These are phyloP conservation scores for Hericium coralloides DNA, from an alignment of 768 basidiomycete species.

Conservation along the genomic window DNA sequence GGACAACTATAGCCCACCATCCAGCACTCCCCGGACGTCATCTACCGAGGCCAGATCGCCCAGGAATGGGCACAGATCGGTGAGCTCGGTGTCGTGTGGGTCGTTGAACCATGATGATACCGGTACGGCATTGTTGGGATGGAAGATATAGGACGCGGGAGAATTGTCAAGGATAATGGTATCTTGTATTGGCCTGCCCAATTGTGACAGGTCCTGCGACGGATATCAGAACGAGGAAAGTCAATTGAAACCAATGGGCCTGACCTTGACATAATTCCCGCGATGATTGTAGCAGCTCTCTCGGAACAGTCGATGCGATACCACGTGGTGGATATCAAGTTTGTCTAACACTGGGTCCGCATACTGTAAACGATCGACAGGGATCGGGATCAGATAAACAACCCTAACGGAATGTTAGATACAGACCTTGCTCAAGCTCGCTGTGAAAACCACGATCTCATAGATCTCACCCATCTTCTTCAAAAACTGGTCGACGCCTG, in stretches of 20 bases:
- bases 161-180: slow-evolving; percentile 99
- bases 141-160: slow-evolving; percentile 98
- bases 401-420: background rate
- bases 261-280: slow-evolving; percentile 97
- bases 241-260: background rate
- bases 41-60: slow-evolving; percentile 76
- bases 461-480: slow-evolving; percentile 98
- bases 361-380: slow-evolving; percentile 48
- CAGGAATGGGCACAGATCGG: slow-evolving; percentile 91
- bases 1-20: slow-evolving; percentile 58
- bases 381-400: background rate
- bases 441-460: slow-evolving; percentile 97
- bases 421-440: slow-evolving; percentile 90
- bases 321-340: slow-evolving; percentile 86
- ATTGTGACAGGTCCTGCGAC: slow-evolving; percentile 90
- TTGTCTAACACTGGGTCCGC: slow-evolving; percentile 98
- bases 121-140: slow-evolving; percentile 97
- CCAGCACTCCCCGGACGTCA: slow-evolving; percentile 88
- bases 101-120: slow-evolving; percentile 99
- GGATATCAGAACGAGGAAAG: background rate
- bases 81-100: slow-evolving; percentile 96
- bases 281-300: slow-evolving; percentile 99
- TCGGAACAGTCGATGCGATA: slow-evolving; percentile 89
- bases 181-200: slow-evolving; percentile 88
- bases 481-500: slow-evolving; percentile 94